Evolutionary conservation across 805 yeast genomes (phyloP).

Genomic region (Barnettozyma californica): DNA sequence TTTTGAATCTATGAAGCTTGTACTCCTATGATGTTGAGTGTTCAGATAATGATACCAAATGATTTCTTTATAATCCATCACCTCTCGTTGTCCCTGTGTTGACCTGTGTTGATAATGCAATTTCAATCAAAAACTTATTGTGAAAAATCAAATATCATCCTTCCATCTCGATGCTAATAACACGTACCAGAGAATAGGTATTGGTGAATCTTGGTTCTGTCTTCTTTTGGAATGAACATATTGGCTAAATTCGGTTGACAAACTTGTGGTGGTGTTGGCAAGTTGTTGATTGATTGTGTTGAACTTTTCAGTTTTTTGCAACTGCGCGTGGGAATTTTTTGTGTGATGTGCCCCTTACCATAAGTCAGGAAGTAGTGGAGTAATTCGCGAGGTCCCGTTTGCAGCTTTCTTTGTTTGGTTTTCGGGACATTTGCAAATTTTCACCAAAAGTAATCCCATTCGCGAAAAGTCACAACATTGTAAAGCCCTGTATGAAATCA

Average conservation of each 20-base stretch:
- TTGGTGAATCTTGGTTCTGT: slow-evolving; percentile 98
- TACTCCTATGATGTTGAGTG: too few relatives aligned
- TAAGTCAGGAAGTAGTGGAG: not conserved
- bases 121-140: not conserved
- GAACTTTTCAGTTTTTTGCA: slow-evolving; percentile 20
- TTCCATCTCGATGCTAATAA: not conserved
- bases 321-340: slow-evolving; percentile 12
- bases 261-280: slow-evolving; percentile 7
- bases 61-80: too few relatives aligned
- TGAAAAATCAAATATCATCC: not conserved
- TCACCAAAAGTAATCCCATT: not conserved
- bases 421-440: not conserved
- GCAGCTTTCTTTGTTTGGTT: not conserved
- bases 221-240: slow-evolving; percentile 99
- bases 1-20: too few relatives aligned
- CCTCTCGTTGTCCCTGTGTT: not conserved
- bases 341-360: slow-evolving; percentile 17
- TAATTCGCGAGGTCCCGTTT: slow-evolving; percentile 1
- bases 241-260: slow-evolving; percentile 19
- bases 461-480: not conserved
- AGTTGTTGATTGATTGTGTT: not conserved
- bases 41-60: too few relatives aligned
- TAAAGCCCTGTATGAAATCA: not conserved
- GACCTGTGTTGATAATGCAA: not conserved
- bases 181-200: slow-evolving; percentile 96